Conservation (phyloP, 2,329 filamentous ascomycete genomes). For the Aureobasidium sp. region DNA sequence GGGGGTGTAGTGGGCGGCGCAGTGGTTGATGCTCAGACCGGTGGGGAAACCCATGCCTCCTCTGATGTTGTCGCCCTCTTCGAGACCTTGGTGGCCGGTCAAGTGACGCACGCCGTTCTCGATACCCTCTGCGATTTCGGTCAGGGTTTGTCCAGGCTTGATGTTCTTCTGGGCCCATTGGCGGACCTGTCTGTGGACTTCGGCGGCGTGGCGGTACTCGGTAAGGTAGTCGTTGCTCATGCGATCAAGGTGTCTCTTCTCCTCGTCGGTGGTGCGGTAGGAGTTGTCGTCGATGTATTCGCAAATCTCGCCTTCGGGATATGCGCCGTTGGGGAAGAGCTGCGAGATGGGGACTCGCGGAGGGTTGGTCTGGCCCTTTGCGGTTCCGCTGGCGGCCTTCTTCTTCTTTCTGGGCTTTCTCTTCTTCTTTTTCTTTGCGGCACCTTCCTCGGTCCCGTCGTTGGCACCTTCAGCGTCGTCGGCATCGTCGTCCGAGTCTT, state of each 20-base stretch:
- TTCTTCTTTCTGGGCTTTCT: constrained; percentile 37
- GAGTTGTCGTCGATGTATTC: constrained; percentile 37
- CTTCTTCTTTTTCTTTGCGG: constrained; percentile 39
- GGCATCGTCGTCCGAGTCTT: constrained; percentile 30
- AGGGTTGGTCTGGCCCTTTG: constrained; percentile 35
- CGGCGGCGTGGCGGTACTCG: constrained; percentile 49
- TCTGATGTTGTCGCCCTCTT: constrained; percentile 41
- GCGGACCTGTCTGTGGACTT: constrained; percentile 48
- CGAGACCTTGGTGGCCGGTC: constrained; percentile 42
- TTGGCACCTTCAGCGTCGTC: constrained; percentile 30
- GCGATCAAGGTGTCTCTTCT: constrained; percentile 36
- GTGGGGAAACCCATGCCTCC: constrained; percentile 49
- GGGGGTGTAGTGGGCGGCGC: constrained; percentile 48
- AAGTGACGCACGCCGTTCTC: constrained; percentile 47
- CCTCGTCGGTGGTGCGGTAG: constrained; percentile 39
- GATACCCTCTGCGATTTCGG: constrained; percentile 43
- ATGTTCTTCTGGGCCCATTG: constrained; percentile 41
- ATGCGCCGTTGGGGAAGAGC: constrained; percentile 37
- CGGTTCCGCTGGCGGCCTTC: constrained; percentile 24
- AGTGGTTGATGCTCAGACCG: constrained; percentile 45
- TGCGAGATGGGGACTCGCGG: constrained; percentile 39
- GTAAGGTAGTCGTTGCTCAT: constrained; percentile 41
- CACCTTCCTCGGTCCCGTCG: constrained; percentile 23
- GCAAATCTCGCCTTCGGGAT: constrained; percentile 39
- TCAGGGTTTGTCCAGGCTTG: constrained; percentile 43